Evolutionary conservation across 345 rosid species (phyloP), one percentile per base, ranked within the genome.

Genomic region (Capsella bursapastoris): DNA sequence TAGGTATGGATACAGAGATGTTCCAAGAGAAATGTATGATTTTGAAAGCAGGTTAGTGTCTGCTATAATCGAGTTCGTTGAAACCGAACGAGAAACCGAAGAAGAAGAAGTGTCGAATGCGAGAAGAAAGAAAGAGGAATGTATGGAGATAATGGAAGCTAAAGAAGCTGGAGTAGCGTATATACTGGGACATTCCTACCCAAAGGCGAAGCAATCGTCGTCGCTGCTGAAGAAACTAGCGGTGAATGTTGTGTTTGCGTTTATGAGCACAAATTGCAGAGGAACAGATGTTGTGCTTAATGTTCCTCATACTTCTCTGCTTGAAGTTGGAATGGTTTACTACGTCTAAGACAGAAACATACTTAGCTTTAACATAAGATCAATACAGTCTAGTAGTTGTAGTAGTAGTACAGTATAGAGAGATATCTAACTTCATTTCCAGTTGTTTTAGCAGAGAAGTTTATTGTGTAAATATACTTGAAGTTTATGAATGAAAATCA

Each of bases 1-100:
- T 65, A 87, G 94, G 77, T 84, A 86, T 61, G 98, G 97, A 27
- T 93, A 93, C 86, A 91, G 84, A 73, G 96, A 91, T 75, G 71
- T 82, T 56, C 93, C 83, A 35, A 86, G 87, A 67, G 97, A 90
- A 74, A 84, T 83, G 81, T 82, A 87, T 65, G 85, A 86, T 50
- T 90, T 90, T 45, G 97, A 90, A 79, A 79, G 78, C 73, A 80
- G 81, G 73, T 71, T 88, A 80, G 85, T 88, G 6, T 72, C 86
- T 1, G 86, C 81, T 28, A 79, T 87, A 49, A 44, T 86, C 2
- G 82, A 83, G 3, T 87, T 88, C 25, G 81, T 88, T 4, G 87
- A 90, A 74, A 77, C 85, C 7, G 80, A 77, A 77, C 67, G 72
- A 1, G 22, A 37, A 64, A 6, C 2, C 0, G 66, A 71, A 71